Evolutionary conservation across 2,329 filamentous ascomycete species (phyloP).

Genomic region (Arthrobotrys musiformis): DNA sequence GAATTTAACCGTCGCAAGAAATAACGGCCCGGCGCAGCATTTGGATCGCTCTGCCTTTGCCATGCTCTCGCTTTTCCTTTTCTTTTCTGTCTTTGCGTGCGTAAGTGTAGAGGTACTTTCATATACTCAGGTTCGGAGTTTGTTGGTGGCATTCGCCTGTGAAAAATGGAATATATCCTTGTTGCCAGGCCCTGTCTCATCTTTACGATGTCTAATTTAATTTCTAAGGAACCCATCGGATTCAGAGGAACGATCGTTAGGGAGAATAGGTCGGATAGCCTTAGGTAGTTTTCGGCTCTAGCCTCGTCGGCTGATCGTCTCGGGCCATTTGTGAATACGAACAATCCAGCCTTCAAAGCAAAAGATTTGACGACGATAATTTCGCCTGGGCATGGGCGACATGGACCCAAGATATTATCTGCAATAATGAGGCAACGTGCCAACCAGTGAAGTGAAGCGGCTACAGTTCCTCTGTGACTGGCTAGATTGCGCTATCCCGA

Average conservation of each 20-base stretch:
- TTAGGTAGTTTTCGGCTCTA: not conserved
- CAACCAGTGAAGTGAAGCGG: slow-evolving; percentile 50
- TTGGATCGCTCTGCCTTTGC: not conserved
- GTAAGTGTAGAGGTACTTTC: no score
- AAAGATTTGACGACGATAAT: slow-evolving; percentile 33
- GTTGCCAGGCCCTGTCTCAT: slow-evolving; percentile 41
- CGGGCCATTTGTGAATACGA: slow-evolving; percentile 3
- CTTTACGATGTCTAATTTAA: slow-evolving; percentile 48
- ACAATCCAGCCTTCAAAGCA: not conserved
- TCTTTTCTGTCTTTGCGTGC: no score
- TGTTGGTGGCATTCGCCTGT: slow-evolving; percentile 20
- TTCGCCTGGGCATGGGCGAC: slow-evolving; percentile 21
- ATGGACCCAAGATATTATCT: no score
- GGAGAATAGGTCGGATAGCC: not conserved
- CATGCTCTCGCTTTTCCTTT: not conserved
- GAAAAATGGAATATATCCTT: slow-evolving; percentile 6
- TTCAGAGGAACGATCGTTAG: not conserved
- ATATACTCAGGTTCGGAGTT: slow-evolving; percentile 23
- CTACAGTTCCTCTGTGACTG: slow-evolving; percentile 52
- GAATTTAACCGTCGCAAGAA: slow-evolving; percentile 36
- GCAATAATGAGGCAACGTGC: slow-evolving; percentile 42
- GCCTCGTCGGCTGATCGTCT: not conserved
- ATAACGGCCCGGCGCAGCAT: slow-evolving; percentile 48
- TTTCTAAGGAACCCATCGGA: slow-evolving; percentile 12
- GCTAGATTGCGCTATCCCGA: slow-evolving; percentile 56